Base-by-base conservation (phyloP, 2,329 filamentous ascomycete species). In the Aspergillus intermedius region DNA sequence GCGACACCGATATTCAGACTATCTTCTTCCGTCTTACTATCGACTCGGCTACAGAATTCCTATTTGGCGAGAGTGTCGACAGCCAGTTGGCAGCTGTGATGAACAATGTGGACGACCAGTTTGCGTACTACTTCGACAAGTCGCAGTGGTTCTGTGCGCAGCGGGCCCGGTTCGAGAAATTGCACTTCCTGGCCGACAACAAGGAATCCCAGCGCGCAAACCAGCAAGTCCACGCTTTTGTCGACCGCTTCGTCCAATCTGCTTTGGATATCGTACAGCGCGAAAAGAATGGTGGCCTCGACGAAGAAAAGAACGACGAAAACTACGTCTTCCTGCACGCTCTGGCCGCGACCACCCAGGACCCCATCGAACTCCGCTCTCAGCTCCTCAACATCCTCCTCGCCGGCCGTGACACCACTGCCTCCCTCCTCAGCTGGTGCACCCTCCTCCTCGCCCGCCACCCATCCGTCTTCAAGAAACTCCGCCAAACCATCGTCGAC, bases 11-110 rank as follows among this genome's bases (percentile, higher is more conserved):
- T 58, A 80, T 91, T 7, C 79, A 82, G 54, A 81, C 90, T 52
- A 74, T 95, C 47, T 86, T 95, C 70, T 94, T 89, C 73, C 78
- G 87, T n/a, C 86, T 84, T 61, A 91, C 89, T 0, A 77, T 96
- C 23, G 91, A 95, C 67, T 84, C 87, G 6, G 83, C 88, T 2
- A 95, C 90, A 0, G 87, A 94, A 58, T 95, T 95, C 64, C 72
- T 96, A 23, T 79, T 95, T 2, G 91, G 91, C 3, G 76, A 83
- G 52, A 86, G 86, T 53, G 84, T 91, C 17, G 80, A 79, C 42
- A 82, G 78, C 56, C 69, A 73, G 45, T 48, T 66, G 10, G 61
- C 60, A 30, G 65, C 64, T 2, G 46, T 69, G 3, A 57, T 72
- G 25, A 62, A 62, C 25, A 79, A 81, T 0, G 42, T 49, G n/a